These are phyloP conservation scores for Aegilops tauschii DNA, from an alignment of 176 grass and related monocot genomes.

Conservation along the genomic window DNA sequence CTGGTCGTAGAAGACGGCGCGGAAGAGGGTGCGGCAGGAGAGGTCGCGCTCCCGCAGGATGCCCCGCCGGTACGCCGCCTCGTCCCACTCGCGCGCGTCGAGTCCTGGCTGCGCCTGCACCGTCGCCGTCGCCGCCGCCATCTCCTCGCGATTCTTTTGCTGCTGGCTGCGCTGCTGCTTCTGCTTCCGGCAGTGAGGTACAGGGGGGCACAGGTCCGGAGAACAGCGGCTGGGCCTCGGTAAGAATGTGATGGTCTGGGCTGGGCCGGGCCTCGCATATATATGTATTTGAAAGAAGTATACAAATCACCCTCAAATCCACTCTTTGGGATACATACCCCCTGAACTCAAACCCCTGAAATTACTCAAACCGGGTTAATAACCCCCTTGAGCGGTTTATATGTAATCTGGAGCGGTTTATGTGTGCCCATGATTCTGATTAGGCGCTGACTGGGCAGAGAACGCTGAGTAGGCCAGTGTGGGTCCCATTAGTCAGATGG, in stretches of 20 bases:
- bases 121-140: constrained; percentile 1
- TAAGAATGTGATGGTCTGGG: not conserved
- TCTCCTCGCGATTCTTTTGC: not conserved
- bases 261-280: not conserved
- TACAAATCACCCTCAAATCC: too few species aligned
- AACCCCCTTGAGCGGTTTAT: too few species aligned
- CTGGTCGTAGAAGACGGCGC: constrained; percentile 64
- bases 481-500: too few species aligned
- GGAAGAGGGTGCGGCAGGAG: constrained; percentile 71
- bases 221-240: not conserved
- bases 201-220: not conserved
- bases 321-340: too few species aligned
- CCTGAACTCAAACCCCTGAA: too few species aligned
- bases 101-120: not conserved
- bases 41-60: constrained; percentile 57
- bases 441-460: too few species aligned
- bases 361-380: too few species aligned
- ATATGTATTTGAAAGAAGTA: too few species aligned
- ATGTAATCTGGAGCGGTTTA: too few species aligned
- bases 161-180: constrained; percentile 8
- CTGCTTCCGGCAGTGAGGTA: not conserved
- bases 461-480: too few species aligned
- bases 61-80: constrained; percentile 57
- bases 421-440: too few species aligned
- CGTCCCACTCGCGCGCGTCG: constrained; percentile 48